phyloP scores from a whole-genome alignment of 163 green algal genomes.

The Coccomyxa subellipsoidea region DNA sequence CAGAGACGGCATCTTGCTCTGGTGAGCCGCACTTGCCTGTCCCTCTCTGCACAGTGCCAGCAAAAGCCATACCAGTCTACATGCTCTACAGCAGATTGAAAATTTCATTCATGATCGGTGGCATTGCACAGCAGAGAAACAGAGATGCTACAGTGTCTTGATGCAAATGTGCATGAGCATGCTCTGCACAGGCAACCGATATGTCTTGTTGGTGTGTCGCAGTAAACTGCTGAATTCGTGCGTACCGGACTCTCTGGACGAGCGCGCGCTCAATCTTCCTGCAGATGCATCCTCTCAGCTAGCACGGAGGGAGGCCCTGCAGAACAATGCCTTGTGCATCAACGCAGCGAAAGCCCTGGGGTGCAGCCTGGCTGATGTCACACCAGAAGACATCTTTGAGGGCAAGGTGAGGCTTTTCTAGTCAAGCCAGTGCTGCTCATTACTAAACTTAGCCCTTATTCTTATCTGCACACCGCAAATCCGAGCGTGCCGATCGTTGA shows the following conservation, averaged over 20 bases:
- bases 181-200: too few relatives aligned
- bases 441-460: neutral
- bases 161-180: neutral
- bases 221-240: slow-evolving; percentile 12
- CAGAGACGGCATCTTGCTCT: slow-evolving; percentile 8
- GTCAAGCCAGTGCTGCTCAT: neutral
- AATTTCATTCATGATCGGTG: too few relatives aligned
- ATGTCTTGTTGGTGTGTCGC: too few relatives aligned
- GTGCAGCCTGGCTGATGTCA: neutral
- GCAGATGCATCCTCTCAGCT: neutral
- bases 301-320: neutral
- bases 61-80: too few relatives aligned
- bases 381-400: neutral
- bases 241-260: slow-evolving; percentile 1
- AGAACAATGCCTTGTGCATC: neutral
- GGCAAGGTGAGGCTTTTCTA: neutral
- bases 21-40: neutral
- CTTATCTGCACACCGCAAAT: too few relatives aligned
- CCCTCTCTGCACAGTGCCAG: too few relatives aligned
- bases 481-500: too few relatives aligned
- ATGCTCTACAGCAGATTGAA: too few relatives aligned
- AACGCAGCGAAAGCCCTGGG: neutral
- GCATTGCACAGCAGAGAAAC: neutral
- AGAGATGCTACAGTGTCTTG: neutral
- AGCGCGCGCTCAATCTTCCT: neutral